phyloP scores from a whole-genome alignment of 2,329 filamentous ascomycete species.

The Scleromitrula shiraiana region DNA sequence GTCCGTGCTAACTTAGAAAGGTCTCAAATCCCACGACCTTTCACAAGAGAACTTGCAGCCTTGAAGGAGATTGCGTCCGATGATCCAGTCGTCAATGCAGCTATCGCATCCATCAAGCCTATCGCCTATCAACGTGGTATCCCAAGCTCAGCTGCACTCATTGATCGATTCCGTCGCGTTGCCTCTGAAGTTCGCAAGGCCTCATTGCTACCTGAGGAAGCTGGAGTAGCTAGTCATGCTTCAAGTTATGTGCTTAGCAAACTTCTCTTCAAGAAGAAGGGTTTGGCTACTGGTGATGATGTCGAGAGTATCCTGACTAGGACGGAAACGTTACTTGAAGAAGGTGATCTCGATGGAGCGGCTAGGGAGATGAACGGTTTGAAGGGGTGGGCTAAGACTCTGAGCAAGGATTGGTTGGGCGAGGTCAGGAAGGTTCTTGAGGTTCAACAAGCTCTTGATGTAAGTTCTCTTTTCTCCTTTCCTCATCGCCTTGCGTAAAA shows the following conservation, averaged over 20 bases:
- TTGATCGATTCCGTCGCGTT: conserved; percentile 93
- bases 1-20: conserved; percentile 78
- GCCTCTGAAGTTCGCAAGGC: conserved; percentile 91
- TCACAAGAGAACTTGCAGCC: conserved; percentile 86
- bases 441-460: conserved; percentile 92
- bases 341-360: conserved; percentile 84
- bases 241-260: conserved; percentile 86
- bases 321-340: conserved; percentile 83
- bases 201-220: conserved; percentile 82
- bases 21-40: conserved; percentile 67
- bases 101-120: conserved; percentile 94
- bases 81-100: conserved; percentile 81
- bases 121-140: conserved; percentile 88
- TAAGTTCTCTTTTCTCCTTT: conserved; percentile 42
- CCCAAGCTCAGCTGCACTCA: conserved; percentile 72
- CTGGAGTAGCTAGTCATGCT: conserved; percentile 88
- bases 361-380: conserved; percentile 93
- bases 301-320: conserved; percentile 89
- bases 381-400: conserved; percentile 87
- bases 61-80: conserved; percentile 85
- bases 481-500: neutral
- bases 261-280: conserved; percentile 92
- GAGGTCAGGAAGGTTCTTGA: conserved; percentile 90
- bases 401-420: conserved; percentile 87
- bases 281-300: conserved; percentile 73